These are phyloP conservation scores for Boletus bicolor DNA, from an alignment of 768 basidiomycete species.

Conservation along the genomic window DNA sequence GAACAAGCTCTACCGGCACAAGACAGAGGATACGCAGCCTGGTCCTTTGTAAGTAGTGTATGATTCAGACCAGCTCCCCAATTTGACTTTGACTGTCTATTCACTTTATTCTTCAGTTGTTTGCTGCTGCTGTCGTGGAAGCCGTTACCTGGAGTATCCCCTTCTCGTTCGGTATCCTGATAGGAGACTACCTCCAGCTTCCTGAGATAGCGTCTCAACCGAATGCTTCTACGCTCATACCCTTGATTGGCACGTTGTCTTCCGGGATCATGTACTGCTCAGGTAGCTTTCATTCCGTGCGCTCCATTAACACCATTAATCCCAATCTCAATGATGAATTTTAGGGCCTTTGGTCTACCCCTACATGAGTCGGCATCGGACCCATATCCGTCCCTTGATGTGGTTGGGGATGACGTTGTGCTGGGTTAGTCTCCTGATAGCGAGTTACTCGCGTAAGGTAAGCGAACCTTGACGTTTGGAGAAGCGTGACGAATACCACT, in stretches of 20 bases:
- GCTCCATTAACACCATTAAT: neutral
- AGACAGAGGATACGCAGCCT: neutral
- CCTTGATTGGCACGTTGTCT: no score
- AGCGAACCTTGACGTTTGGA: neutral
- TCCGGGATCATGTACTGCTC: no score
- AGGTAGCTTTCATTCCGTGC: no score
- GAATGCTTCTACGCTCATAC: neutral
- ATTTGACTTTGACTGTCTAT: no score
- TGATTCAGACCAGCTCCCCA: no score
- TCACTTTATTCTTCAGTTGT: neutral
- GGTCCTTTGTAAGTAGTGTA: neutral
- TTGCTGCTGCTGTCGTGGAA: neutral
- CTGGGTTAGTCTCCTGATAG: neutral
- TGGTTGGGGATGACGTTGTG: neutral
- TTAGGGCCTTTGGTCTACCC: neutral
- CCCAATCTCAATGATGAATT: neutral
- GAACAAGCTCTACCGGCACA: neutral
- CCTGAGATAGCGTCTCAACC: neutral
- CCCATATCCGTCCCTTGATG: neutral
- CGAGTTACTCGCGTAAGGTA: conserved; percentile 2
- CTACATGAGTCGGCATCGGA: neutral
- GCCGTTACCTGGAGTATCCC: neutral
- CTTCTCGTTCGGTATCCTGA: conserved; percentile 1
- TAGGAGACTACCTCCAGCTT: neutral
- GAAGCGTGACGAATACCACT: neutral